Evolutionary conservation across 2,329 filamentous ascomycete species (phyloP).

Genomic region (Aspergillus fumigatiaffinis): DNA sequence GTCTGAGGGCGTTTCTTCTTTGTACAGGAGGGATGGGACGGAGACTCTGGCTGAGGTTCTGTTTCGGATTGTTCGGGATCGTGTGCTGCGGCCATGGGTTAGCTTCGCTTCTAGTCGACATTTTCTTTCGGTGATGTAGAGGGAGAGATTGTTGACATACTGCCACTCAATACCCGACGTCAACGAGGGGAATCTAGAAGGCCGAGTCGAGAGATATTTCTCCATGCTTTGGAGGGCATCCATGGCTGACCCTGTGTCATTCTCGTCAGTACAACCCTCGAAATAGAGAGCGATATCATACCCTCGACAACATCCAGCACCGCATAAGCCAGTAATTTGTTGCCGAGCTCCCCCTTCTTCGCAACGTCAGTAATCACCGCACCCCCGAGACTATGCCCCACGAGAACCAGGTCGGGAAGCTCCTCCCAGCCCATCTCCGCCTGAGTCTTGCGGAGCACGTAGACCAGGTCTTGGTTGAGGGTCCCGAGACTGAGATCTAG

Average conservation of each 20-base stretch:
- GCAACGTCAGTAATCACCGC: constrained; percentile 86
- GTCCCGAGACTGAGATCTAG: constrained; percentile 69
- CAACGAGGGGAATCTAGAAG: constrained; percentile 70
- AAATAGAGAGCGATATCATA: constrained; percentile 6
- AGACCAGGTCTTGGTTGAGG: constrained; percentile 67
- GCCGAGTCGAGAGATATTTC: constrained; percentile 78
- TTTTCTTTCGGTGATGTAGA: not conserved
- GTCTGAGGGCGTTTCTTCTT: constrained; percentile 35
- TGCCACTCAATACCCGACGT: constrained; percentile 91
- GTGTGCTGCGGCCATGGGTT: constrained; percentile 46
- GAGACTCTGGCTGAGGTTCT: constrained; percentile 77
- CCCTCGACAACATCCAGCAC: constrained; percentile 93
- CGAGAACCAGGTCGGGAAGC: constrained; percentile 71
- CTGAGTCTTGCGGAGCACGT: constrained; percentile 65
- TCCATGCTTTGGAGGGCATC: constrained; percentile 95
- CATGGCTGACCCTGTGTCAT: constrained; percentile 68
- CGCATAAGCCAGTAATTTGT: constrained; percentile 73
- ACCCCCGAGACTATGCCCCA: constrained; percentile 90
- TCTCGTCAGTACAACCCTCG: not conserved
- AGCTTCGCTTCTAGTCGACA: not conserved
- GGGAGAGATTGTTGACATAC: constrained; percentile 29
- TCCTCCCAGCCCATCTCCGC: constrained; percentile 66
- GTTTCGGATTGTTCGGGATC: constrained; percentile 82
- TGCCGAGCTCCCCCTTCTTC: constrained; percentile 60
- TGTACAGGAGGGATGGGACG: constrained; percentile 72